Conservation (phyloP, 495 filamentous ascomycete species). For the Neurospora africana region DNA sequence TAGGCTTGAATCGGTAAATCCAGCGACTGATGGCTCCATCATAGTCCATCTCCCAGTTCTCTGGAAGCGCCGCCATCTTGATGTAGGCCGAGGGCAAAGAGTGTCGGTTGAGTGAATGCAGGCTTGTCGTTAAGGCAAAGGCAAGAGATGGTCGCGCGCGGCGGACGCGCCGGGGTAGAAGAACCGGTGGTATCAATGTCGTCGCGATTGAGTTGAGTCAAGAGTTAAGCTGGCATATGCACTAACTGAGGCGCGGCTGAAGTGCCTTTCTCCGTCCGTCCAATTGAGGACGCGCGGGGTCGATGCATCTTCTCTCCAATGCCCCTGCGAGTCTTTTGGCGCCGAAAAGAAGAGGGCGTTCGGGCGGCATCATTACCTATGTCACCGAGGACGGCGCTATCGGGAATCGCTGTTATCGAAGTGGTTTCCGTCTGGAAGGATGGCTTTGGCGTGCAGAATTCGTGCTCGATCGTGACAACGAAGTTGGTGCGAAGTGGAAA, state of each 20-base stretch:
- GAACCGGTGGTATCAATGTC: not conserved
- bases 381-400: not conserved
- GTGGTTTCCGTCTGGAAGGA: not conserved
- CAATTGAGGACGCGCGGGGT: not conserved
- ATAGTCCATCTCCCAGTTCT: conserved; percentile 39
- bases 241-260: not conserved
- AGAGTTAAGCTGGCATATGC: not conserved
- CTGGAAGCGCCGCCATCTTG: conserved; percentile 29
- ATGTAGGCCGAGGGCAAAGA: not conserved
- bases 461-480: too few relatives aligned
- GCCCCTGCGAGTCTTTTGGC: not conserved
- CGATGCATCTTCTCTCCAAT: not conserved
- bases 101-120: not conserved
- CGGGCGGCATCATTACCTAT: not conserved
- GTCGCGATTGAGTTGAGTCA: not conserved
- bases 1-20: conserved; percentile 37
- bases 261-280: not conserved
- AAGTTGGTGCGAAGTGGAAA: not conserved
- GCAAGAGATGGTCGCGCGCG: not conserved
- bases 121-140: not conserved
- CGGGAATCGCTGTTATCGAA: not conserved
- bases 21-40: conserved; percentile 31
- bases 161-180: not conserved
- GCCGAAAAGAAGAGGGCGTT: not conserved
- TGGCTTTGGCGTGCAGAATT: not conserved